Base-by-base conservation (phyloP, 2,329 filamentous ascomycete species). In the Colletotrichum scovillei region DNA sequence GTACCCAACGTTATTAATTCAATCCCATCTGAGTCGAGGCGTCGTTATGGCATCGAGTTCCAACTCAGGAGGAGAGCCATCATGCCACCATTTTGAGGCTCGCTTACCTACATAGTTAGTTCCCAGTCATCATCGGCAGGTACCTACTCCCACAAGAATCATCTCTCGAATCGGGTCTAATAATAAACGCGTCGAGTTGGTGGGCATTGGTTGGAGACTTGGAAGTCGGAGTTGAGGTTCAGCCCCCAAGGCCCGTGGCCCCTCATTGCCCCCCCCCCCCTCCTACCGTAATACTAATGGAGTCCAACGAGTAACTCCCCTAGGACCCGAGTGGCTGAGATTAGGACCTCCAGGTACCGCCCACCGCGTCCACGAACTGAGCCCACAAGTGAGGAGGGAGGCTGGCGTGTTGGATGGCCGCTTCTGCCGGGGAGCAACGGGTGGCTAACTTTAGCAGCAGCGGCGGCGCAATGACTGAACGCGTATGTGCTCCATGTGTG, bases 401-500 rank as follows among this genome's bases (percentile, higher is more conserved):
- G 7, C 19, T 58, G 56, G 26, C 55, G 58, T 28, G 55, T 26
- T 9, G 55, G 28, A 28, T 9, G 24, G 22, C 56, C 30, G 57
- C 28, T 69, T 53, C 22, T 55, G 30, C 56, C 42, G 56, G 63
- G 42, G 63, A 62, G 55, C 63, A 62, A n/a, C 46, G 55, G 63
- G 69, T 71, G 56, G 63, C 69, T 71, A 67, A 71, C 63, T 71
- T 67, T 71, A 71, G 69, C 26, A 71, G 67, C 55, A 4, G 38
- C 38, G 38, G 68, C 68, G 56, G 55, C 16, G 30, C 30, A 24
- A 53, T 32, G 42, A 52, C 19, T 63, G 38, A 6, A 14, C 52
- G 52, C n/a, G 52, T 26, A 49, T 42, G 22, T 46, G 59, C 38
- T 63, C 38, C 35, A 11, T 63, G 35, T 30, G 60, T 19, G 57